These are phyloP conservation scores for Tremellales sp. DNA, from an alignment of 1,284 basidiomycete genomes.

Conservation along the genomic window DNA sequence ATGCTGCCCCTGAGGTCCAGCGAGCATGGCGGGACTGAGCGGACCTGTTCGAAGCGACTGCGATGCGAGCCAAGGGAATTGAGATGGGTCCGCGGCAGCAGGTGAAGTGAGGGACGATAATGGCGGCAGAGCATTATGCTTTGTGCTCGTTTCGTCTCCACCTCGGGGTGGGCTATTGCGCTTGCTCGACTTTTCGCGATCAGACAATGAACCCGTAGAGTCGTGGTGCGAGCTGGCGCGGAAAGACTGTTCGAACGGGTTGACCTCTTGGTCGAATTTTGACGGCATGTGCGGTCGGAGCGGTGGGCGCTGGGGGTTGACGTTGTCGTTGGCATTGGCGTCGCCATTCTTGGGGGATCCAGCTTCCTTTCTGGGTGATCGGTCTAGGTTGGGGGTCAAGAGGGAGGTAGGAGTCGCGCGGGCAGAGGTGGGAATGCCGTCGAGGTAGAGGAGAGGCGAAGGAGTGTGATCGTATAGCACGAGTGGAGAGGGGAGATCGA, in stretches of 20 bases:
- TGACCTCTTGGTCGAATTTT: constrained; percentile 68
- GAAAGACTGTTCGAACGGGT: constrained; percentile 95
- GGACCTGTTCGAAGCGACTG: constrained; percentile 81
- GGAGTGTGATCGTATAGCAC: too few species aligned
- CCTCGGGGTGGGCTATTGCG: constrained; percentile 49
- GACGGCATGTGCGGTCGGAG: constrained; percentile 36
- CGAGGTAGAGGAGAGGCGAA: too few species aligned
- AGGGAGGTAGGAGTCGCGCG: neutral
- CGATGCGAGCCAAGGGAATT: constrained; percentile 65
- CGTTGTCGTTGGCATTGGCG: too few species aligned
- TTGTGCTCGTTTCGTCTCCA: constrained; percentile 42
- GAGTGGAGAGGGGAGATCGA: too few species aligned
- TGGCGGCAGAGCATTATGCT: constrained; percentile 66
- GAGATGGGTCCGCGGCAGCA: constrained; percentile 57
- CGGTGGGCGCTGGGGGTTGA: constrained; percentile 29
- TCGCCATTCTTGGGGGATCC: neutral
- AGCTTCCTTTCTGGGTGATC: constrained; percentile 5
- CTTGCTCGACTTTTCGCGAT: constrained; percentile 34
- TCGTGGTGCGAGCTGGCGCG: constrained; percentile 53
- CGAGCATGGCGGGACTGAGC: constrained; percentile 90
- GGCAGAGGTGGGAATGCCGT: too few species aligned
- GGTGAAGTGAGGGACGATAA: constrained; percentile 81
- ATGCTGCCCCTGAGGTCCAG: constrained; percentile 62
- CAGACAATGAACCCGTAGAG: constrained; percentile 51
- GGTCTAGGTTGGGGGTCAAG: neutral